Evolutionary conservation across 2,329 filamentous ascomycete species (phyloP), one percentile per base, ranked within the genome.

Genomic region (Leptoxyphium fumago): DNA sequence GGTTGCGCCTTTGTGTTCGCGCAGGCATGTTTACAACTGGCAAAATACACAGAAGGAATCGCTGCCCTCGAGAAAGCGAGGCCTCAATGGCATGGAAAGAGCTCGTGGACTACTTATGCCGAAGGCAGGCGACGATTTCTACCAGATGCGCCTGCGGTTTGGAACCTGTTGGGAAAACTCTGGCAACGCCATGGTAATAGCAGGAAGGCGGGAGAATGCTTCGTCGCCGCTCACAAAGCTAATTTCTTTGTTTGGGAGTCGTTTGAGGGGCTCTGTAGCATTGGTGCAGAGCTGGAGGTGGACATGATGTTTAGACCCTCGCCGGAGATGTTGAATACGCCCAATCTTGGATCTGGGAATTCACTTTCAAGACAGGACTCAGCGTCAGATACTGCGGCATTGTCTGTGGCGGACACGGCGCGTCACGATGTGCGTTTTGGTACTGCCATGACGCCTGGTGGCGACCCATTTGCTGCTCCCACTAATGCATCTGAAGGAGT

Each of bases 211-310:
- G 78, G 89, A 13, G 76, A 83, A 51, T 86, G 78, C 61, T 96
- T 91, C 59, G 86, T 94, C 52, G 86, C 93, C 47, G 78, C 88
- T 5, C 68, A 98, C 55, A 93, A 88, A 64, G 63, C 80, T 44
- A 98, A 96, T 57, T 88, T 91, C 1, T 89, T 96, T 63, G 91
- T 94, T 76, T 98, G 91, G 91, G 91, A 98, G 69, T 88, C 89
- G 0, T 96, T 96, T 56, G 79, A 81, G 17, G 82, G 78, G 13
- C 73, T 98, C 7, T 94, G 88, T 60, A 87, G 95, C 58, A 84
- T 76, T 38, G 78, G 85, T 3, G 81, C 86, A 39, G 80, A 79
- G 51, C 73, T 96, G 44, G 79, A 84, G 45, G 78, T 91, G 9
- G 75, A 80, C 21, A 94, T 93, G 56, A 83, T 95, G 49, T 98